Evolutionary conservation across 257 asterid species (phyloP).

Genomic region (Nicotiana paniculata): DNA sequence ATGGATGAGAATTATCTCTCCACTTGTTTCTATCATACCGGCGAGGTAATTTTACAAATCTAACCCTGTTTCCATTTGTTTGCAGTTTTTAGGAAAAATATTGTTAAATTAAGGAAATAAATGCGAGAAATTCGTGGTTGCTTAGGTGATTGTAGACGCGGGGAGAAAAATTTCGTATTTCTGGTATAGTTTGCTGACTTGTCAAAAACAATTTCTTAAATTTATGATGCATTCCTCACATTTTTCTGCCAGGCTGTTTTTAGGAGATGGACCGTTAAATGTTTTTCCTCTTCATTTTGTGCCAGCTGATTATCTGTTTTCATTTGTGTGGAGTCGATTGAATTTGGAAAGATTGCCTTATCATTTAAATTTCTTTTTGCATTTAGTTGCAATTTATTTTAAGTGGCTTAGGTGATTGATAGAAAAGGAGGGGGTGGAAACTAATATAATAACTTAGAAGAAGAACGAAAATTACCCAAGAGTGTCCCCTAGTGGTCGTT

Average conservation of each 20-base stretch:
- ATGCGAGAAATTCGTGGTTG: not conserved
- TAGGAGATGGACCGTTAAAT: not conserved
- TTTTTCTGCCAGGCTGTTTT: not conserved
- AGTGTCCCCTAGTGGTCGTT: too few relatives aligned
- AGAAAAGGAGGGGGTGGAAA: not conserved
- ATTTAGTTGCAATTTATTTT: not conserved
- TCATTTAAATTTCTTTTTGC: not conserved
- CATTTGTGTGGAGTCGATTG: not conserved
- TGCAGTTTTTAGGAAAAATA: not conserved
- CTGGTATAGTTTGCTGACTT: not conserved
- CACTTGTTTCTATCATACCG: constrained; percentile 55
- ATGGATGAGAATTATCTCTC: constrained; percentile 78
- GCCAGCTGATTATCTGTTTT: not conserved
- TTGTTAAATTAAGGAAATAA: not conserved
- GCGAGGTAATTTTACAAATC: constrained; percentile 42
- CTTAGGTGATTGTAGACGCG: not conserved
- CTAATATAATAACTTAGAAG: not conserved
- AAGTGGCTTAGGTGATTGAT: not conserved
- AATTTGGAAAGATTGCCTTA: not conserved
- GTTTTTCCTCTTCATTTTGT: not conserved
- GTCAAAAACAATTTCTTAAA: not conserved
- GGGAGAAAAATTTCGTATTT: not conserved
- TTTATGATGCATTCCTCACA: not conserved
- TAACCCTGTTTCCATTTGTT: not conserved
- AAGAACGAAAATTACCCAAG: not conserved